These are phyloP conservation scores for Ganoderma boninense DNA, from an alignment of 1,284 basidiomycete genomes.

Conservation along the genomic window DNA sequence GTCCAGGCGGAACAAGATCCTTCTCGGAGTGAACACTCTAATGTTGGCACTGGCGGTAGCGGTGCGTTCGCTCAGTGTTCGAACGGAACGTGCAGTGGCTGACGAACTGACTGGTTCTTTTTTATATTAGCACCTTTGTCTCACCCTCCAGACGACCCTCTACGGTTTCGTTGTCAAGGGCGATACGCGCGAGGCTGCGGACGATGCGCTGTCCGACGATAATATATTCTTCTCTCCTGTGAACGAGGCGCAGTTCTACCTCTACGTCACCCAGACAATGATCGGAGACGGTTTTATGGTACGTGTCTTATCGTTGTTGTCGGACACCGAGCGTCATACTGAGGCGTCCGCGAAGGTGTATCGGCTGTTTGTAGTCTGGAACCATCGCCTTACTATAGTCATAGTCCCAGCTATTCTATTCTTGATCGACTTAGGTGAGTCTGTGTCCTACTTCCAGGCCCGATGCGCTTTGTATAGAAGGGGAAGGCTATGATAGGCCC, in stretches of 20 bases:
- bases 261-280: constrained; percentile 19
- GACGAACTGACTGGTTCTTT: neutral
- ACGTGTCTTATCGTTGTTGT: neutral
- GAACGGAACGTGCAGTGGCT: neutral
- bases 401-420: neutral
- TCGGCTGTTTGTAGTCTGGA: constrained; percentile 4
- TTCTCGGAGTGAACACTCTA: constrained; percentile 11
- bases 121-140: constrained; percentile 13
- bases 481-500: no score
- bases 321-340: neutral
- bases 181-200: neutral
- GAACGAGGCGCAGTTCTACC: constrained; percentile 9
- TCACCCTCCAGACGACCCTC: constrained; percentile 7
- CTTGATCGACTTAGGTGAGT: neutral
- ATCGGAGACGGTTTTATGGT: constrained; percentile 23
- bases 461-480: no score
- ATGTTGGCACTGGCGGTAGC: constrained; percentile 13
- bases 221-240: neutral
- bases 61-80: constrained; percentile 3
- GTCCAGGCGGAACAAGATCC: constrained; percentile 3
- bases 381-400: neutral
- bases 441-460: neutral
- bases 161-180: neutral
- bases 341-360: neutral
- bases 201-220: neutral